A percentile compares a stretch with the other conserved stretches of the same genome.
Conservation (phyloP, 2,329 filamentous ascomycete species). For the Neonectria faginata region DNA sequence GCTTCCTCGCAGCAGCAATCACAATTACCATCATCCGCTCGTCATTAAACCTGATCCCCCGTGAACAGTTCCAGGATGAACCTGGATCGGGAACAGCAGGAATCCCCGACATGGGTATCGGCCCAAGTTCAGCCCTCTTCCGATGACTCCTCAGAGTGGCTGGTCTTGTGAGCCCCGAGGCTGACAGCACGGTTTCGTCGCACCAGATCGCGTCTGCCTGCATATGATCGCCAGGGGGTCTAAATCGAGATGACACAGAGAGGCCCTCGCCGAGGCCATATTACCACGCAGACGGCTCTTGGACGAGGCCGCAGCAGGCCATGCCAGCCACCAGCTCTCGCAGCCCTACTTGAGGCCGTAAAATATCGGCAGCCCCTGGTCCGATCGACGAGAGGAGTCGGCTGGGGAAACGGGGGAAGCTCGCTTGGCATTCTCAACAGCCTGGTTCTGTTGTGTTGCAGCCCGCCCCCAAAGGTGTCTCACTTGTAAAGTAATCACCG, state of each 20-base stretch:
- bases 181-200: conserved; percentile 30
- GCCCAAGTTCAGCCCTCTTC: conserved; percentile 3
- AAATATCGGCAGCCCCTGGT: neutral
- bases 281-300: conserved; percentile 2
- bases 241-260: conserved; percentile 38
- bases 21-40: neutral
- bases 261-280: neutral
- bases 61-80: neutral
- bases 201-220: conserved; percentile 43
- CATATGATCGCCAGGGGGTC: conserved; percentile 40
- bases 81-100: neutral
- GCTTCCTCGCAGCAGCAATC: neutral
- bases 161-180: conserved; percentile 26
- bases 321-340: neutral
- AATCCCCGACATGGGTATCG: conserved; percentile 1
- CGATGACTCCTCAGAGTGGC: conserved; percentile 26
- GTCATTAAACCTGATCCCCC: no score
- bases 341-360: conserved; percentile 14
- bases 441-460: conserved; percentile 1
- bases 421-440: conserved; percentile 12
- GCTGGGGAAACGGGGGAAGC: neutral
- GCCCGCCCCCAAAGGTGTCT: conserved; percentile 13
- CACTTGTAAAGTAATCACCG: neutral
- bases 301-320: conserved; percentile 24
- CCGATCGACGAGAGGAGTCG: conserved; percentile 1